phyloP scores from a whole-genome alignment of 108 stramenopile genomes.

The Cyclotella baltica region DNA sequence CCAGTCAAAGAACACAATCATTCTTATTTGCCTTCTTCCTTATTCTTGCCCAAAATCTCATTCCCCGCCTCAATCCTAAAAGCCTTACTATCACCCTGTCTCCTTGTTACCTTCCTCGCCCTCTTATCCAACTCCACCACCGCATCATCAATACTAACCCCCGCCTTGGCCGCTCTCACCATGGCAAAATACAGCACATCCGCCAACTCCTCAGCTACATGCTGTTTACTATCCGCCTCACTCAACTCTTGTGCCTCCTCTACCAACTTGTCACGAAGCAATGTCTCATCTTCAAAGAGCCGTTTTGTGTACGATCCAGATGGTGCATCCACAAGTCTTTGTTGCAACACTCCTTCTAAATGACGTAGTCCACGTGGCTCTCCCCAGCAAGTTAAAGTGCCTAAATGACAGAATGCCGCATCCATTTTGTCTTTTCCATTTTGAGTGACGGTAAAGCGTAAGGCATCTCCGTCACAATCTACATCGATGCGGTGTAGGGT shows the following conservation, averaged over 20 bases:
- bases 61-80: conserved; percentile 91
- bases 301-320: conserved; percentile 97
- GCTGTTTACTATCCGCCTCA: conserved; percentile 83
- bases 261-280: conserved; percentile 95
- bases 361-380: conserved; percentile 84
- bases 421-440: conserved; percentile 71
- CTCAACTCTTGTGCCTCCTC: conserved; percentile 99
- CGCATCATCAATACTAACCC: conserved; percentile 93
- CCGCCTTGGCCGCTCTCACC: conserved; percentile 91
- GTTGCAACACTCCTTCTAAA: conserved; percentile 81
- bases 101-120: conserved; percentile 92
- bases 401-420: conserved; percentile 92
- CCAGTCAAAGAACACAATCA: no score
- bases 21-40: conserved; percentile 9
- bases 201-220: conserved; percentile 96
- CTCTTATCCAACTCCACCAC: conserved; percentile 87
- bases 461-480: conserved; percentile 97
- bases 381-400: conserved; percentile 93
- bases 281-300: conserved; percentile 88
- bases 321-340: conserved; percentile 83
- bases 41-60: conserved; percentile 69
- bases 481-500: conserved; percentile 86
- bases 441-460: conserved; percentile 94
- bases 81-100: conserved; percentile 94
- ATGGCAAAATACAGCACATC: conserved; percentile 98